Percentiles rank a stretch among this genome's conserved stretches.
These are phyloP conservation scores for Aspergillus floridensis DNA, from an alignment of 2,329 filamentous ascomycete species.

Conservation along the genomic window DNA sequence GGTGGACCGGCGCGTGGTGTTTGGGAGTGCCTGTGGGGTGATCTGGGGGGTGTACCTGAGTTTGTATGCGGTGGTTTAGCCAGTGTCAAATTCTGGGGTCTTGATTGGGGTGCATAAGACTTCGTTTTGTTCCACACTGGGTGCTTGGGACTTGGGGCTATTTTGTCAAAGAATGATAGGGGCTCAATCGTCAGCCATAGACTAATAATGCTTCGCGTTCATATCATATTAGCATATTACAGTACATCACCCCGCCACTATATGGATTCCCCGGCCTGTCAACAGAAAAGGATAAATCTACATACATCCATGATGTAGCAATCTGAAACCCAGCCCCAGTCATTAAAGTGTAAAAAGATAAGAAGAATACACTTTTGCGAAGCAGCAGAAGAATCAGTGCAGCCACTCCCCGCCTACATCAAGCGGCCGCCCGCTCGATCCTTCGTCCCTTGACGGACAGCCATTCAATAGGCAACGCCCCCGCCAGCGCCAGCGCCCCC, in stretches of 20 bases:
- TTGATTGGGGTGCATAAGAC: too few relatives aligned
- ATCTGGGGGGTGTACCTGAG: slow-evolving; percentile 75
- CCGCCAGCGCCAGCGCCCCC: slow-evolving; percentile 34
- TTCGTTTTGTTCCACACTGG: too few relatives aligned
- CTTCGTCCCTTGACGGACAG: slow-evolving; percentile 40
- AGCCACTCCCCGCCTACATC: not conserved
- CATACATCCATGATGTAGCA: not conserved
- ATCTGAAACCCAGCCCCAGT: not conserved
- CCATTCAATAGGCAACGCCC: slow-evolving; percentile 40
- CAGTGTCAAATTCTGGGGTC: too few relatives aligned
- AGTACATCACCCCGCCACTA: too few relatives aligned
- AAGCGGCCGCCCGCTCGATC: slow-evolving; percentile 16
- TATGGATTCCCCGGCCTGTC: not conserved
- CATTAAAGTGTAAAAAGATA: not conserved
- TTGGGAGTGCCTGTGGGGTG: slow-evolving; percentile 70
- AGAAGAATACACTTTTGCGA: not conserved
- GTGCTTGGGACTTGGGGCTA: too few relatives aligned
- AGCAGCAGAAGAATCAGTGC: not conserved
- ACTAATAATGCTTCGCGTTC: too few relatives aligned
- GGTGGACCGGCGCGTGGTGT: slow-evolving; percentile 67
- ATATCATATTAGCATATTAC: not conserved
- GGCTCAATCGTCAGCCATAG: too few relatives aligned
- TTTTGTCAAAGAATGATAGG: too few relatives aligned
- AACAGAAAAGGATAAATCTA: not conserved
- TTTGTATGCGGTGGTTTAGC: slow-evolving; percentile 50